Evolutionary conservation across 1,284 basidiomycete species (phyloP).

Genomic region (Volvariella volvacea): DNA sequence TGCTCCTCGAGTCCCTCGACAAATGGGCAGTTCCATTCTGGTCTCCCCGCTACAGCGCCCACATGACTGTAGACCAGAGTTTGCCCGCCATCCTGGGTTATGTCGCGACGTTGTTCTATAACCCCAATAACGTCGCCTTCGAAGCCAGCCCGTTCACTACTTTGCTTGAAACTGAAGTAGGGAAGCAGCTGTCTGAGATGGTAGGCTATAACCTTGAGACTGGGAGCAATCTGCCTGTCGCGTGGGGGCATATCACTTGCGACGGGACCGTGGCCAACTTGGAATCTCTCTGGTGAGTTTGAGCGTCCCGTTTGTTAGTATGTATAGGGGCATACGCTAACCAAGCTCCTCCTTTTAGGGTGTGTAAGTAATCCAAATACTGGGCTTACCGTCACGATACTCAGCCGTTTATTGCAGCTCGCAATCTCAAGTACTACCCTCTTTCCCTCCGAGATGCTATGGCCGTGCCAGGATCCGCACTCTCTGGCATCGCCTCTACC

Average conservation of each 20-base stretch:
- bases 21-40: conserved; percentile 28
- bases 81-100: conserved; percentile 34
- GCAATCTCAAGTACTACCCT: conserved; percentile 22
- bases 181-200: conserved; percentile 34
- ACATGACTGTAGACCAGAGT: conserved; percentile 32
- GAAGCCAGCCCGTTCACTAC: conserved; percentile 37
- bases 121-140: conserved; percentile 39
- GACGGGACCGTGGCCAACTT: conserved; percentile 40
- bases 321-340: conserved; percentile 6
- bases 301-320: conserved; percentile 4
- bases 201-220: conserved; percentile 25
- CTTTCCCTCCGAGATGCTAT: conserved; percentile 16
- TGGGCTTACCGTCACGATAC: background rate
- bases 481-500: conserved; percentile 12
- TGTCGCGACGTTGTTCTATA: conserved; percentile 29
- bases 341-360: background rate
- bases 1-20: conserved; percentile 10
- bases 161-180: conserved; percentile 32
- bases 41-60: conserved; percentile 35
- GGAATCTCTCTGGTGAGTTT: conserved; percentile 37
- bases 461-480: conserved; percentile 2
- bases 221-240: conserved; percentile 8
- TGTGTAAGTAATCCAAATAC: no score
- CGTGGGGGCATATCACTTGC: conserved; percentile 40
- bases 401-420: conserved; percentile 17